phyloP scores from a whole-genome alignment of 495 filamentous ascomycete genomes.

The Ascodesmis nigricans region DNA sequence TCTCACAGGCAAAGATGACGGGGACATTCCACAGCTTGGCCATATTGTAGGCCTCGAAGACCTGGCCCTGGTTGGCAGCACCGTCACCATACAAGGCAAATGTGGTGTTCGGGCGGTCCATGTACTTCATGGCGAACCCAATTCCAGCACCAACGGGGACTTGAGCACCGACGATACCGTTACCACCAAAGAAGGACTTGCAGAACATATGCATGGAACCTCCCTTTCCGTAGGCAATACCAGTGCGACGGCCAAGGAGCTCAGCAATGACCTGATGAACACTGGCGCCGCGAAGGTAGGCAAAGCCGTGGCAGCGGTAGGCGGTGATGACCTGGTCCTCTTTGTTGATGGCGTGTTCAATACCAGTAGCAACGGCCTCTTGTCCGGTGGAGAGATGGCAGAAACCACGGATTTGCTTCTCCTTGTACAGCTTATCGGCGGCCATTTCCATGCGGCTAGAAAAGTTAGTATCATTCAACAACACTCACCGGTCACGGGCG shows the following conservation, averaged over 20 bases:
- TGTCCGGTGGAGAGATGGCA: slow-evolving; percentile 95
- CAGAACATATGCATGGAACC: slow-evolving; percentile 99
- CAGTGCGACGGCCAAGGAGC: slow-evolving; percentile 78
- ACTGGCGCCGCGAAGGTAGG: slow-evolving; percentile 82
- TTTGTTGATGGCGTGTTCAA: slow-evolving; percentile 84
- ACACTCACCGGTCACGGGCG: background rate
- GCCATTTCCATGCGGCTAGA: slow-evolving; percentile 99
- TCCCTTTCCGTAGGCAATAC: slow-evolving; percentile 96
- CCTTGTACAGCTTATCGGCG: slow-evolving; percentile 91
- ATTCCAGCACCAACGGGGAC: slow-evolving; percentile 93
- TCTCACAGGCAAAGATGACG: slow-evolving; percentile 90
- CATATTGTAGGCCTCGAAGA: slow-evolving; percentile 99
- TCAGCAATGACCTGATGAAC: slow-evolving; percentile 91
- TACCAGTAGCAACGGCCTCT: slow-evolving; percentile 90
- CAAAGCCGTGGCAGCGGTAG: slow-evolving; percentile 97
- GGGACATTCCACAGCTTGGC: slow-evolving; percentile 97
- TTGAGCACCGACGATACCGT: slow-evolving; percentile 97
- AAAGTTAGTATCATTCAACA: background rate
- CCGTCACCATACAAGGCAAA: slow-evolving; percentile 91
- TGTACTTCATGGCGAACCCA: slow-evolving; percentile 92
- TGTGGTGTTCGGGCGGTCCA: slow-evolving; percentile 57
- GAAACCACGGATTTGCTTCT: slow-evolving; percentile 99
- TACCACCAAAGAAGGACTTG: slow-evolving; percentile 92
- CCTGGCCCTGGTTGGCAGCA: slow-evolving; percentile 95
- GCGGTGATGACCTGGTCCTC: slow-evolving; percentile 88